phyloP scores from a whole-genome alignment of 257 asterid species.

The Solanum chiquidenum region DNA sequence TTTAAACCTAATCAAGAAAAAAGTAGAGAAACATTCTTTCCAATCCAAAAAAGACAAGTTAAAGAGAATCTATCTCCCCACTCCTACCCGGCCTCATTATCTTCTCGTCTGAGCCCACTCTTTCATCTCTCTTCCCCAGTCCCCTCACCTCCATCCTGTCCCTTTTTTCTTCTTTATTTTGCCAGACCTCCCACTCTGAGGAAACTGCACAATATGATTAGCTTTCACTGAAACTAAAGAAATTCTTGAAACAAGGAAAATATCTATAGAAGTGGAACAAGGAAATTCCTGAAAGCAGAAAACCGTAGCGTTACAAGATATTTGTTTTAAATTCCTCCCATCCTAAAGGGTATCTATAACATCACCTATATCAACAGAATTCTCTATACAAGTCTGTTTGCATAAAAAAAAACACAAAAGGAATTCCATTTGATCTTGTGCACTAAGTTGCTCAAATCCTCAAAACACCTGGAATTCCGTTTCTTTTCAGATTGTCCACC shows the following conservation, averaged over 20 bases:
- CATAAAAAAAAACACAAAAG: not conserved
- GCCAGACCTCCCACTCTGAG: not conserved
- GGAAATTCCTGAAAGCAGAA: not conserved
- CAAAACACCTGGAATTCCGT: not conserved
- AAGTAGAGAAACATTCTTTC: not conserved
- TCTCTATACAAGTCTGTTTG: not conserved
- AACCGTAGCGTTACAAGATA: not conserved
- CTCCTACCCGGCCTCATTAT: not conserved
- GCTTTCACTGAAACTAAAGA: not conserved
- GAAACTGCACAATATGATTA: not conserved
- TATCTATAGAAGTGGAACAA: not conserved
- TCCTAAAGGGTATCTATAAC: not conserved
- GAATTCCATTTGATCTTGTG: not conserved
- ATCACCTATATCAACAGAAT: not conserved
- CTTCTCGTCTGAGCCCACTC: not conserved
- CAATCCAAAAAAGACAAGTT: not conserved
- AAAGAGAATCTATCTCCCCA: not conserved
- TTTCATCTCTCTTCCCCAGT: not conserved
- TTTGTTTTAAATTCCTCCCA: not conserved
- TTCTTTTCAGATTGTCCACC: not conserved
- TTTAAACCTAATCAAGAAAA: not conserved
- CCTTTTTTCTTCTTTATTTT: not conserved
- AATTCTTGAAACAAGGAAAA: not conserved
- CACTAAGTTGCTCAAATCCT: not conserved
- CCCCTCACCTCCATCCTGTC: not conserved